Evolutionary conservation across 1,139 yeast species (phyloP).

Genomic region (Pichia sp.): DNA sequence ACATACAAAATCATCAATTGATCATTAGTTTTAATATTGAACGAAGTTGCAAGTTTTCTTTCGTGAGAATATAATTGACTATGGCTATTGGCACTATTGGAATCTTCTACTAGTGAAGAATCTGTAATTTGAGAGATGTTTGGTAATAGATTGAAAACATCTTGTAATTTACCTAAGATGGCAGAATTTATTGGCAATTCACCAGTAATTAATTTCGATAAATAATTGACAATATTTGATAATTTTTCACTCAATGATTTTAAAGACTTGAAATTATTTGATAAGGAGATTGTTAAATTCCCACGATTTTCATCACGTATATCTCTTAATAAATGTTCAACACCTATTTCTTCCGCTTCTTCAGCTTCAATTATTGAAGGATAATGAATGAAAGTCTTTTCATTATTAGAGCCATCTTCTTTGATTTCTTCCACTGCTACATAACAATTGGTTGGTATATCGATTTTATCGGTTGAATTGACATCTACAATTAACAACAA

Average conservation of each 20-base stretch:
- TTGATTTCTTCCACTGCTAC: constrained; percentile 91
- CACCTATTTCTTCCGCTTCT: constrained; percentile 99
- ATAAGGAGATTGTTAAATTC: constrained; percentile 73
- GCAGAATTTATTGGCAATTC: constrained; percentile 83
- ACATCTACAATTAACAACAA: constrained; percentile 87
- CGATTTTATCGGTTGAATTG: constrained; percentile 65
- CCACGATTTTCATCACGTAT: constrained; percentile 97
- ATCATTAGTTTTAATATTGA: constrained; percentile 89
- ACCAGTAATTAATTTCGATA: constrained; percentile 65
- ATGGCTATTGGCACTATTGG: constrained; percentile 21
- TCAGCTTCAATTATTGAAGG: constrained; percentile 94
- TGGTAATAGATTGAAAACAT: constrained; percentile 88
- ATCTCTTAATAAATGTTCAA: constrained; percentile 90
- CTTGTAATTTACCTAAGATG: constrained; percentile 88
- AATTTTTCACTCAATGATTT: constrained; percentile 81
- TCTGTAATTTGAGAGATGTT: constrained; percentile 48
- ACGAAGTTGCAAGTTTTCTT: constrained; percentile 63
- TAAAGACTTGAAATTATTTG: constrained; percentile 83
- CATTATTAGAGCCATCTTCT: constrained; percentile 93
- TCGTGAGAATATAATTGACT: constrained; percentile 22
- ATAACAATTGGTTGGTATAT: constrained; percentile 95
- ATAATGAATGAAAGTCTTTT: constrained; percentile 86
- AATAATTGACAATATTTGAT: constrained; percentile 69
- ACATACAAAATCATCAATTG: constrained; percentile 91
- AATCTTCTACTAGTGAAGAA: constrained; percentile 23